Evolutionary conservation across 345 rosid genomes (phyloP), one percentile per base, ranked within the genome.

Genomic region (Adansonia digitata): DNA sequence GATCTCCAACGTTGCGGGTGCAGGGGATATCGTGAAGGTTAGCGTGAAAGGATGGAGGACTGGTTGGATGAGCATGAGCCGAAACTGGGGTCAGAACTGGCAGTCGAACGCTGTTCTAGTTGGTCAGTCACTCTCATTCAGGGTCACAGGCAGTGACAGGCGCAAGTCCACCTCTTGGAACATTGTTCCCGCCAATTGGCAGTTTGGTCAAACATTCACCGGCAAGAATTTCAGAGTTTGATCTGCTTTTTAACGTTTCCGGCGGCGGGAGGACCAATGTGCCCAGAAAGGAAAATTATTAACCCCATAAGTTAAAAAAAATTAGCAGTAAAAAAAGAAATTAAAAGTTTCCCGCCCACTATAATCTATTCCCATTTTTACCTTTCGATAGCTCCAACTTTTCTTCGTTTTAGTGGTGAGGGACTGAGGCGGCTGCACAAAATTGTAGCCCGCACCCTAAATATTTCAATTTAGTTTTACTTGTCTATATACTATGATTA

Each of bases 61-160:
- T 0, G 81, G 84, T 39, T 88, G 92, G 92, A 81, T 86, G 84
- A 79, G 75, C 74, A 81, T 88, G 92, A 86, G 88, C 49, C 69
- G 92, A 8, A 88, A 88, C 87, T 88, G 92, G 92, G 92, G 92
- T 1, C 92, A 88, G 53, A 88, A 88, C 80, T 88, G 92, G 92
- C 92, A 88, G 49, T 84, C 88, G 0, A 83, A 88, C 80, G 75
- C 89, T 0, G 86, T 83, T 79, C 79, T 88, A 48, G 79, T 77
- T 68, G 92, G 92, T 68, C 92, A 88, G 82, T 67, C 86, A 45
- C 88, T 88, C 63, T 88, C 92, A 0, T 88, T 88, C 77, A 73
- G 88, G 55, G 88, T 88, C 78, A 74, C 90, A 14, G 84, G 85
- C 79, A 85, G 92, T 83, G 92, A 88, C 84, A 82, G 87, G 31